Evolutionary conservation across 192 early-diverging fungal species (phyloP), one percentile per base, ranked within the genome.

Genomic region (Coemansia reversa): DNA sequence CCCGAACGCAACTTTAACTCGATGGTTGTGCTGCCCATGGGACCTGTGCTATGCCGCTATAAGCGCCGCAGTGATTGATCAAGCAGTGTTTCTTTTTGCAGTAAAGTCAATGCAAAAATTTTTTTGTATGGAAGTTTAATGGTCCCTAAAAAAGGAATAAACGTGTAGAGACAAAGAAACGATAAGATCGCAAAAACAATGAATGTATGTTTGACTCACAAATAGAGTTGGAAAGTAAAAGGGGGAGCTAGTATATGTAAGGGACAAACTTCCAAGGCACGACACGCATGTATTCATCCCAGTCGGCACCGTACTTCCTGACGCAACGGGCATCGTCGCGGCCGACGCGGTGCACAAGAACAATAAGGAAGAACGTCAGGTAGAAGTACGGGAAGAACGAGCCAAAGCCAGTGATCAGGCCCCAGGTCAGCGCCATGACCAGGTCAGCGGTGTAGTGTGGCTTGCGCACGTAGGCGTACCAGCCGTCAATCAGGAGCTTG

Each of bases 401-500:
- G 51, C 70, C 79, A 63, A 95, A 91, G 51, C 94, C 92, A 47
- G 89, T 84, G 33, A 93, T 90, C n/a, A 98, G 76, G 60, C 92
- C 94, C 93, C 93, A 96, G 6, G 94, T 82, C 51, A 95, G 75
- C 2, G 89, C 84, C 94, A 98, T 95, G 12, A 94, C 67, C 90
- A 93, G 94, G 74, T 98, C 96, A 39, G 93, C 92, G 18, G 88
- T 84, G 84, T 98, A 98, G 79, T 98, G 95, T 57, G 95, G 90
- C 69, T 98, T 92, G 55, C 96, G 86, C 11, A 93, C 89, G 39
- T 85, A 79, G 2, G 93, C 94, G 91, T 93, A 98, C 96, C 94
- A 98, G 42, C 96, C 93, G 57, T 82, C 85, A 48, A 87, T 86
- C 39, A 98, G 76, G 54, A 98, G 84, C 65, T 86, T 88, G 56